Percentiles rank a stretch among this genome's conserved stretches.
Conservation (phyloP, 345 rosid species). For the Mallotus nudiflorus region DNA sequence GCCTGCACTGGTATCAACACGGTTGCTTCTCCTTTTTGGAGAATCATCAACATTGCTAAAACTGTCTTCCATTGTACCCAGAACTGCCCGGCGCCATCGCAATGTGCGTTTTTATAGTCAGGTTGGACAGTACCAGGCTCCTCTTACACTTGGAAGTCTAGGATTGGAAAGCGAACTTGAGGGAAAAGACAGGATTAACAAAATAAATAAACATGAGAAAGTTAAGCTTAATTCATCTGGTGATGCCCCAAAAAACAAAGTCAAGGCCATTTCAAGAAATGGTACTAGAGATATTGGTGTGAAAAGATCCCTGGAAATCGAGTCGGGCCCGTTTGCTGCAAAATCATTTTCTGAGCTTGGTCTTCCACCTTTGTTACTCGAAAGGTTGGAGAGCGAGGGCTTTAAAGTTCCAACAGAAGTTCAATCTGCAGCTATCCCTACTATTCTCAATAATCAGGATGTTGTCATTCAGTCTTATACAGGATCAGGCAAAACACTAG, state of each 20-base stretch:
- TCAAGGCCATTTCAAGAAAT: conserved; percentile 34
- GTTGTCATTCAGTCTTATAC: conserved; percentile 92
- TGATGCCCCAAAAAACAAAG: conserved; percentile 40
- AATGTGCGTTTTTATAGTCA: conserved; percentile 45
- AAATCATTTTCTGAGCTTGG: conserved; percentile 88
- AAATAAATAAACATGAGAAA: conserved; percentile 27
- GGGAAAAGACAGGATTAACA: conserved; percentile 25
- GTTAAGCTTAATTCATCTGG: conserved; percentile 12
- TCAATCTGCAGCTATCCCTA: conserved; percentile 77
- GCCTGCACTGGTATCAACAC: conserved; percentile 52
- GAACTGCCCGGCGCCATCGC: conserved; percentile 34
- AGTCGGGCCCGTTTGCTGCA: conserved; percentile 62
- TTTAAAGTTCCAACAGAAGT: conserved; percentile 80
- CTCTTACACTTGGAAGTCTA: conserved; percentile 69
- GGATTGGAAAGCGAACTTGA: conserved; percentile 42
- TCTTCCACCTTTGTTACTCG: conserved; percentile 59
- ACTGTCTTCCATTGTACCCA: conserved; percentile 43
- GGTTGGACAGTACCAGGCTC: conserved; percentile 38
- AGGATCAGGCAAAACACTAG: conserved; percentile 89
- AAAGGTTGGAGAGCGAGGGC: conserved; percentile 71
- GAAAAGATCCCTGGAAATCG: conserved; percentile 47
- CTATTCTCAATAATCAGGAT: conserved; percentile 68
- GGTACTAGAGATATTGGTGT: conserved; percentile 36
- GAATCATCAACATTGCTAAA: conserved; percentile 48
- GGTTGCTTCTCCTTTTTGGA: conserved; percentile 66